A percentile compares a stretch with the other conserved stretches of the same genome.
These are phyloP conservation scores for Collybia mongolica DNA, from an alignment of 768 basidiomycete species.

Conservation along the genomic window DNA sequence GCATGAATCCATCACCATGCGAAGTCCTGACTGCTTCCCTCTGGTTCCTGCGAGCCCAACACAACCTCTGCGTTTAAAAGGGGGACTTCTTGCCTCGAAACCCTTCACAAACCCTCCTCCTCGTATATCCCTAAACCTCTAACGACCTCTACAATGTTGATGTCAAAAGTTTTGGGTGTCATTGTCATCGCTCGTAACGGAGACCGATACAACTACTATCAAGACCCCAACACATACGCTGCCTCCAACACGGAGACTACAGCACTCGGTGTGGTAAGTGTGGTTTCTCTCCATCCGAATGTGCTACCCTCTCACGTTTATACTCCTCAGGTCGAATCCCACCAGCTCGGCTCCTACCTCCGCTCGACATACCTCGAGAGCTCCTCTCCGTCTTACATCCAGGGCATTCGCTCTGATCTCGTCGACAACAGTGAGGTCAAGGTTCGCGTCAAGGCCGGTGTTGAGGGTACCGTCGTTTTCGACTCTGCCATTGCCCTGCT, in stretches of 20 bases:
- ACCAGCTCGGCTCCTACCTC: conserved; percentile 59
- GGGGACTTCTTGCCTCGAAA: neutral
- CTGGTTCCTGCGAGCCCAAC: conserved; percentile 2
- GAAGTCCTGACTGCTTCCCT: conserved; percentile 4
- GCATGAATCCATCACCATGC: conserved; percentile 13
- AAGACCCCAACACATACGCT: conserved; percentile 69
- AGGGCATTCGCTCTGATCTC: conserved; percentile 62
- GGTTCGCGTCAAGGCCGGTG: conserved; percentile 79
- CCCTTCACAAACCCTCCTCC: conserved; percentile 15
- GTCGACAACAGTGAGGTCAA: conserved; percentile 74
- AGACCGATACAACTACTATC: conserved; percentile 66
- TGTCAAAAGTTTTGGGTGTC: conserved; percentile 72
- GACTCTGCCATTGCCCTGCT: conserved; percentile 83
- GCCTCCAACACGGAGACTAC: conserved; percentile 66
- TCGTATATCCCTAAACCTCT: conserved; percentile 14
- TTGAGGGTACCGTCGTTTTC: conserved; percentile 83
- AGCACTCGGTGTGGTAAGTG: conserved; percentile 68
- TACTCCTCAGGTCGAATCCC: conserved; percentile 56
- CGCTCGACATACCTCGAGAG: conserved; percentile 66
- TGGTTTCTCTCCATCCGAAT: neutral
- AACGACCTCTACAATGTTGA: conserved; percentile 29
- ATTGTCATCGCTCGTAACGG: conserved; percentile 80
- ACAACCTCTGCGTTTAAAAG: conserved; percentile 8
- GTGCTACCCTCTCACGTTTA: neutral
- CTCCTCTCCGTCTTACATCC: conserved; percentile 68